Evolutionary conservation across 352 stramenopile genomes (phyloP).

Genomic region (Pythium sukuiense): DNA sequence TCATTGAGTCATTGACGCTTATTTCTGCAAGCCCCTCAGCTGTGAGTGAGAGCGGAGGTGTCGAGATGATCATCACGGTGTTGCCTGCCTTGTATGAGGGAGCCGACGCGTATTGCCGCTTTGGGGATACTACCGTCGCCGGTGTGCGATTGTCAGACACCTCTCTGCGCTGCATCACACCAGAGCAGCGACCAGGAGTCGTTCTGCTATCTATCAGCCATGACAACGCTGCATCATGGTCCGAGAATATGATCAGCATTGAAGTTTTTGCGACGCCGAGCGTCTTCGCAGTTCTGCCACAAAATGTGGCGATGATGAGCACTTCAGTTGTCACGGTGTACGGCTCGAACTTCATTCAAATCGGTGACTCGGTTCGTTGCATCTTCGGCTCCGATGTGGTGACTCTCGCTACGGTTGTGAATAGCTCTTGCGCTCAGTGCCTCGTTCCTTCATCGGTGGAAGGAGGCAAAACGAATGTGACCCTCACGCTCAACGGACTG

Average conservation of each 20-base stretch:
- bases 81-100: constrained; percentile 1
- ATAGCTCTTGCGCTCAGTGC: constrained; percentile 21
- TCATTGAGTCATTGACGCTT: constrained; percentile 12
- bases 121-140: constrained; percentile 15
- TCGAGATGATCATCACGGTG: constrained; percentile 33
- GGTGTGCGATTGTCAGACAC: constrained; percentile 10
- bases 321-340: constrained; percentile 18
- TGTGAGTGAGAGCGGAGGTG: constrained; percentile 54
- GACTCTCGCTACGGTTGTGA: constrained; percentile 23
- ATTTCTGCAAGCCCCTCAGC: constrained; percentile 9
- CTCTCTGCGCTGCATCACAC: constrained; percentile 17
- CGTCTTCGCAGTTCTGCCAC: constrained; percentile 7
- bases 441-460: constrained; percentile 16
- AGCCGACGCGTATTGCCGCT: constrained; percentile 16
- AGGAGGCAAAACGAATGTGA: constrained; percentile 8
- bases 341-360: constrained; percentile 23
- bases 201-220: constrained; percentile 19
- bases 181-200: constrained; percentile 8
- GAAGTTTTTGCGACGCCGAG: constrained; percentile 19
- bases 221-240: constrained; percentile 23
- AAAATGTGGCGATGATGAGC: constrained; percentile 24
- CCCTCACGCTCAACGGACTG: constrained; percentile 20
- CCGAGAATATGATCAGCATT: background rate
- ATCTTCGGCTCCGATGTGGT: constrained; percentile 12
- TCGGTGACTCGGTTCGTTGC: constrained; percentile 12